Evolutionary conservation across 2,329 filamentous ascomycete species (phyloP), one percentile per base, ranked within the genome.

Genomic region (Neonectria punicea): DNA sequence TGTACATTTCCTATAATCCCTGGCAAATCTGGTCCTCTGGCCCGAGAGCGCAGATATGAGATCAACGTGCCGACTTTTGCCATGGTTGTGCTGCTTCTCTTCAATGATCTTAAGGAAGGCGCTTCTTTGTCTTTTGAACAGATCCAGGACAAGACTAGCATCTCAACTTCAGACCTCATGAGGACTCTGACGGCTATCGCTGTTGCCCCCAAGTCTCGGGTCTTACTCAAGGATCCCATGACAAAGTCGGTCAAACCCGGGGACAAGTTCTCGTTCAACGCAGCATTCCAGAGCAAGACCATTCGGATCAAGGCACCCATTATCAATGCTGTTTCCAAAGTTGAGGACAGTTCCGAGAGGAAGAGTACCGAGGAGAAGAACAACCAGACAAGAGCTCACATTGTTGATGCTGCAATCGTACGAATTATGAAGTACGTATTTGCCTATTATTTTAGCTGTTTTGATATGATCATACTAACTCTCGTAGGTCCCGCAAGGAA

Each of bases 41-140:
- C 86, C 62, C 88, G 86, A 62, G 90, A 92, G 68, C 86, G 92
- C 36, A 90, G 91, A 39, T 95, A 98, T 75, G 96, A 99, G 73
- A 84, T 99, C 60, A 97, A 94, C 66, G 94, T 97, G 20, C 92
- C 94, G 1, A 98, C 96, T 0, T 96, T 96, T 77, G 93, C 90
- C 73, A 97, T 98, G 93, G 83, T 98, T 20, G 90, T 98, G 25
- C 80, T 99, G 20, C 79, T 97, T 49, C 87, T 98, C 0, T 99
- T 98, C 85, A 98, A 98, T 74, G 89, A 95, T 41, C 74, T 97
- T 0, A 77, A 76, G 2, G 83, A 86, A 6, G 83, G 77, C 32
- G 80, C 84, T 68, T 82, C 79, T 51, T 77, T 90, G 16, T 81
- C 83, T 0, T 88, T 89, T 59, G 92, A 96, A 60, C 93, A 97